Conservation (phyloP, 768 basidiomycete genomes). For the Leccinum subgranulosum region DNA sequence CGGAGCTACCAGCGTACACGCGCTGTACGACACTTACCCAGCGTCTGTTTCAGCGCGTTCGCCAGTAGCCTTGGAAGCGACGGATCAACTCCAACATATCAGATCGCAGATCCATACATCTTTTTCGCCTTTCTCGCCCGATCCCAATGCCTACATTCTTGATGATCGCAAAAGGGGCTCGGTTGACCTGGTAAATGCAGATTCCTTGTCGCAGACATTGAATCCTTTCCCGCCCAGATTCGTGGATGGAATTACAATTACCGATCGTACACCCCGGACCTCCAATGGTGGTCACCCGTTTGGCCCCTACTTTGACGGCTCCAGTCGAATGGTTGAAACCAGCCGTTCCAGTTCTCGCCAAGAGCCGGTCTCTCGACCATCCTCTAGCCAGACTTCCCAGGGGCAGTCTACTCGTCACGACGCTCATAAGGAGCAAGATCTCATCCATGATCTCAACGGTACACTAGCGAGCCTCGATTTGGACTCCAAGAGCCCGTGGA, state of each 20-base stretch:
- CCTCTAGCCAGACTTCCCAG: slow-evolving; percentile 43
- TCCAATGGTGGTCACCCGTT: slow-evolving; percentile 45
- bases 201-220: slow-evolving; percentile 45
- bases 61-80: slow-evolving; percentile 10
- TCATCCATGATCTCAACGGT: slow-evolving; percentile 69
- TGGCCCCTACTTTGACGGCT: slow-evolving; percentile 42
- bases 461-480: slow-evolving; percentile 74
- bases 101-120: slow-evolving; percentile 21
- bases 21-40: slow-evolving; percentile 23
- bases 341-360: slow-evolving; percentile 41
- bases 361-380: slow-evolving; percentile 53
- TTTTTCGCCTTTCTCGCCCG: slow-evolving; percentile 82
- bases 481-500: slow-evolving; percentile 42
- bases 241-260: slow-evolving; percentile 38
- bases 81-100: slow-evolving; percentile 17
- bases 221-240: slow-evolving; percentile 54
- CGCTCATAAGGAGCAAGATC: slow-evolving; percentile 42
- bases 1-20: slow-evolving; percentile 12
- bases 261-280: slow-evolving; percentile 40
- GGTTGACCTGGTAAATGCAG: slow-evolving; percentile 34
- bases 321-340: slow-evolving; percentile 37
- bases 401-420: slow-evolving; percentile 22
- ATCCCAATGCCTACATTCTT: slow-evolving; percentile 51
- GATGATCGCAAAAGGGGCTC: slow-evolving; percentile 35
- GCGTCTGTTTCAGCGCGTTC: slow-evolving; percentile 15